These are phyloP conservation scores for Scheffersomyces ergatensis DNA, from an alignment of 805 yeast species.

Conservation along the genomic window DNA sequence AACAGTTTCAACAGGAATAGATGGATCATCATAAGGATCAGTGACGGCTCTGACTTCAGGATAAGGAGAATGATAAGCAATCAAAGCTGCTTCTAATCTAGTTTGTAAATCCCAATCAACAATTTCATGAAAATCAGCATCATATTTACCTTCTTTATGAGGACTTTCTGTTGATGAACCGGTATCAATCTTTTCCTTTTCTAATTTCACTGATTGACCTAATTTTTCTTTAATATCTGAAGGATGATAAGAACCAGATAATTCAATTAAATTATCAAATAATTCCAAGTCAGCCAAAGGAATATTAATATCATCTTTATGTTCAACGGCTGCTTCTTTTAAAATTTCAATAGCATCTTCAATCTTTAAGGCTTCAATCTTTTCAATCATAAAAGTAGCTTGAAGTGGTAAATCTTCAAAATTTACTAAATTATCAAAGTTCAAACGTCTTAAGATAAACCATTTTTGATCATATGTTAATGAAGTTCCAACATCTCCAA, in stretches of 20 bases:
- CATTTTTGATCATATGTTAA: conserved; percentile 24
- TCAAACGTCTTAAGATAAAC: conserved; percentile 24
- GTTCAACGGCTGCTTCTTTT: conserved; percentile 24
- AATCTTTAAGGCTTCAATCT: conserved; percentile 19
- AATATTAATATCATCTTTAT: conserved; percentile 31
- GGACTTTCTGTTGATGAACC: conserved; percentile 1
- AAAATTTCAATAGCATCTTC: conserved; percentile 25
- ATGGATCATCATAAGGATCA: conserved; percentile 35
- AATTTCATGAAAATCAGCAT: conserved; percentile 3
- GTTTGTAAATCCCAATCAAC: conserved; percentile 20
- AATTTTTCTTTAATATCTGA: conserved; percentile 1
- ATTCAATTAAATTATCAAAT: conserved; percentile 15
- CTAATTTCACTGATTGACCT: background rate
- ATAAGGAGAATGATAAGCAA: conserved; percentile 29
- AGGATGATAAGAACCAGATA: background rate
- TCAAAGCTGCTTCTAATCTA: conserved; percentile 41
- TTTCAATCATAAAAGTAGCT: conserved; percentile 27
- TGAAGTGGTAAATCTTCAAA: conserved; percentile 30
- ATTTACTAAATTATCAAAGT: conserved; percentile 20
- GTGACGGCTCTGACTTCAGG: conserved; percentile 30
- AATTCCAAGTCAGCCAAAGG: conserved; percentile 25
- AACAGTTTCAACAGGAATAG: conserved; percentile 32
- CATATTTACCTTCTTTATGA: background rate
- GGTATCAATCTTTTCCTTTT: background rate
- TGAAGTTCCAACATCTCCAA: conserved; percentile 20